Evolutionary conservation across 2,329 filamentous ascomycete genomes (phyloP).

Genomic region (Botrytis paeoniae): DNA sequence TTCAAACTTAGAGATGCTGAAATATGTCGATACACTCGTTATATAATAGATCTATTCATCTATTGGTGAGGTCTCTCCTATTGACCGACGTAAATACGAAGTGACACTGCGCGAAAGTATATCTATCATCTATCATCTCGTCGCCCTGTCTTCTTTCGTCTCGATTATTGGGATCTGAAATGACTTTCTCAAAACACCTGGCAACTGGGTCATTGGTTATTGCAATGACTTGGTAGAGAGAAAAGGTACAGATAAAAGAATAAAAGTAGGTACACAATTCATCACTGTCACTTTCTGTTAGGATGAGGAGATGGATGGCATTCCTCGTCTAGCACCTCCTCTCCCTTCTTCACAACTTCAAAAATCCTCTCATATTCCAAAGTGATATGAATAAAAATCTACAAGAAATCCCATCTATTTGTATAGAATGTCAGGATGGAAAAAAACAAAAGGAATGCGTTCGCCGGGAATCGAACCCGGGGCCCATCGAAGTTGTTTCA

Average conservation of each 20-base stretch:
- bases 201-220: not conserved
- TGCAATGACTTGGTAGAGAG: not conserved
- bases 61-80: too few relatives aligned
- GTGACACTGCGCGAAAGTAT: not conserved
- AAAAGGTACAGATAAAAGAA: not conserved
- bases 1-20: too few relatives aligned
- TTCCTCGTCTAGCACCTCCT: too few relatives aligned
- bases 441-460: constrained; percentile 27
- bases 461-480: constrained; percentile 37
- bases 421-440: fast-evolving
- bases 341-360: too few relatives aligned
- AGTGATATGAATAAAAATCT: not conserved
- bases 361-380: too few relatives aligned
- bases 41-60: too few relatives aligned
- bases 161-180: not conserved
- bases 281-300: not conserved
- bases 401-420: too few relatives aligned
- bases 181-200: not conserved
- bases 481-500: constrained; percentile 32
- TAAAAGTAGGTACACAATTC: not conserved
- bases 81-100: too few relatives aligned
- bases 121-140: not conserved
- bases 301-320: not conserved
- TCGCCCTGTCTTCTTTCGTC: not conserved
- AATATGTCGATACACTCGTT: too few relatives aligned